phyloP scores from a whole-genome alignment of 2,329 filamentous ascomycete species.

The Aspergillus sp. region DNA sequence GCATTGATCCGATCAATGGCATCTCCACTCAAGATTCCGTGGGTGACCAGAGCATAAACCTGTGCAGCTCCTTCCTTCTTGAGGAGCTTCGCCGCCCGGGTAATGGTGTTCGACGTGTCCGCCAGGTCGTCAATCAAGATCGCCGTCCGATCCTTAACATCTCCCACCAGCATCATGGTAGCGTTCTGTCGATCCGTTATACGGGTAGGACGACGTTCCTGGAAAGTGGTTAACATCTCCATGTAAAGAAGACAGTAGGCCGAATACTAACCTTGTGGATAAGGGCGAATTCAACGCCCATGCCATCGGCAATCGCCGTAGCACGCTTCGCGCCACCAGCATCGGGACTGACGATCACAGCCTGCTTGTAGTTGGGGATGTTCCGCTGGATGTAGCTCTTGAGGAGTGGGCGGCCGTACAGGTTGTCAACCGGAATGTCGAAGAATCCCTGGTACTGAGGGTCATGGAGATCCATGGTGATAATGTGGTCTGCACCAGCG shows the following conservation, averaged over 20 bases:
- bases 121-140: slow-evolving; percentile 94
- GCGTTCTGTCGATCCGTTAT: slow-evolving; percentile 78
- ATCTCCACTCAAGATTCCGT: slow-evolving; percentile 92
- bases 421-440: slow-evolving; percentile 96
- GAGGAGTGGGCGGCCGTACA: slow-evolving; percentile 67
- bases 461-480: slow-evolving; percentile 96
- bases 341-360: slow-evolving; percentile 93
- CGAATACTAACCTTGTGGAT: slow-evolving; percentile 81
- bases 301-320: slow-evolving; percentile 87
- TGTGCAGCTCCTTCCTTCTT: slow-evolving; percentile 89
- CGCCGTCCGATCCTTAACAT: slow-evolving; percentile 76
- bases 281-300: slow-evolving; percentile 92
- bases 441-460: slow-evolving; percentile 99
- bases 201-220: slow-evolving; percentile 86
- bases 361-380: slow-evolving; percentile 80
- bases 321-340: slow-evolving; percentile 95
- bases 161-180: slow-evolving; percentile 92
- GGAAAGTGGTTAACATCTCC: slow-evolving; percentile 24
- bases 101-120: slow-evolving; percentile 97
- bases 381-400: slow-evolving; percentile 72
- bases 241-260: background rate
- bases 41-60: slow-evolving; percentile 90
- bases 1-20: slow-evolving; percentile 93
- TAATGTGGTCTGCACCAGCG: slow-evolving; percentile 93
- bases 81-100: slow-evolving; percentile 90